Percentiles rank a stretch among this genome's conserved stretches.
Conservation (phyloP, 371 early-diverging fungal species). For the Mycotypha africana region DNA sequence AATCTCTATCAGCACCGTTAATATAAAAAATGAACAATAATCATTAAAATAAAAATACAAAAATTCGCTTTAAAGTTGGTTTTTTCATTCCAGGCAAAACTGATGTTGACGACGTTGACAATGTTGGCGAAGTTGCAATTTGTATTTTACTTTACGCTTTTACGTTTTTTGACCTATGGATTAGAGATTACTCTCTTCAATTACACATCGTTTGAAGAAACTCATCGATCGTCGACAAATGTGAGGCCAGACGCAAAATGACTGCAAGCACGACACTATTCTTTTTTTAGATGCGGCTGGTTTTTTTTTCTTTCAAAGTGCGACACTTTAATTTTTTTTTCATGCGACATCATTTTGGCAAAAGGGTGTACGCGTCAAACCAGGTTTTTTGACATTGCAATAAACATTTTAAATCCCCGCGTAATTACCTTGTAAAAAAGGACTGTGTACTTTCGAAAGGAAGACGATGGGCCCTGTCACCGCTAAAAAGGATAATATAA, state of each 20-base stretch:
- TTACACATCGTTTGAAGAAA: neutral
- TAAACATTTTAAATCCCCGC: too few relatives aligned
- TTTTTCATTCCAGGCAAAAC: neutral
- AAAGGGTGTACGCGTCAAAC: too few relatives aligned
- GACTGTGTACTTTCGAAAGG: too few relatives aligned
- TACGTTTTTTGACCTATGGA: neutral
- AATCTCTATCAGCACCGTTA: slow-evolving; percentile 9
- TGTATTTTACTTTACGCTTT: neutral
- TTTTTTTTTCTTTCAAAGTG: neutral
- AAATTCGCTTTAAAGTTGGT: neutral
- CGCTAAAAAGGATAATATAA: too few relatives aligned
- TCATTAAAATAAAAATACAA: neutral
- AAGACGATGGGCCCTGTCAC: too few relatives aligned
- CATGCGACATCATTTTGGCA: neutral
- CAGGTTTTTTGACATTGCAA: too few relatives aligned
- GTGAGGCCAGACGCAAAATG: neutral
- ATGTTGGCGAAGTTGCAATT: neutral
- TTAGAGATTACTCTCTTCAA: neutral
- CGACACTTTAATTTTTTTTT: neutral
- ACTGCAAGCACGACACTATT: neutral
- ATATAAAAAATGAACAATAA: neutral
- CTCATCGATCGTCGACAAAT: neutral
- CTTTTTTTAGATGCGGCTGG: too few relatives aligned
- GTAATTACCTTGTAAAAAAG: too few relatives aligned
- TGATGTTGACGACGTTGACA: neutral